Evolutionary conservation across 2,329 filamentous ascomycete species (phyloP).

Genomic region (Trichoderma sp.): DNA sequence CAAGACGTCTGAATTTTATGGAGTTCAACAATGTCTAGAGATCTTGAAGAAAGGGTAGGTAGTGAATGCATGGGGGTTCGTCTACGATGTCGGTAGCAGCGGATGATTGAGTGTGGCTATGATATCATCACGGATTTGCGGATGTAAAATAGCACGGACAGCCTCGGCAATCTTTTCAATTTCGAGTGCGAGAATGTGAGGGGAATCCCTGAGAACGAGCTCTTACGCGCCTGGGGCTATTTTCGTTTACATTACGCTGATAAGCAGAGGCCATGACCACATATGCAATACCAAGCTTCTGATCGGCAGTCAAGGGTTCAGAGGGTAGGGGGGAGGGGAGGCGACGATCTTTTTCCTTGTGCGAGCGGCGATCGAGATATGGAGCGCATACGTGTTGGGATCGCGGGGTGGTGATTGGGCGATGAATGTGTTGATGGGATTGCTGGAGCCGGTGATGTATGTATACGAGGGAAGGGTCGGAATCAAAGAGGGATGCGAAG

Average conservation of each 20-base stretch:
- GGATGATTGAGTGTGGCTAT: neutral
- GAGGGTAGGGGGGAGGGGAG: neutral
- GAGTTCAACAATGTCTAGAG: neutral
- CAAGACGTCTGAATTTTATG: neutral
- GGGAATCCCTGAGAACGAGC: neutral
- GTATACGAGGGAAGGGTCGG: neutral
- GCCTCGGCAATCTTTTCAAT: conserved; percentile 8
- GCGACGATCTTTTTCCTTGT: conserved; percentile 6
- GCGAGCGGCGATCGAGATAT: neutral
- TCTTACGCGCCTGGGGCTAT: neutral
- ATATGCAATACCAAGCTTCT: neutral
- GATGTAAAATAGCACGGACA: neutral
- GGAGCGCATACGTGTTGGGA: neutral
- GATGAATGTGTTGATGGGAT: neutral
- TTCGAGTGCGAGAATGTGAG: neutral
- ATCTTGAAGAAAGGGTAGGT: neutral
- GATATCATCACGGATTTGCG: neutral
- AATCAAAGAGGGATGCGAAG: neutral
- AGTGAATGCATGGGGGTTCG: neutral
- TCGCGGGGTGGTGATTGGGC: conserved; percentile 3
- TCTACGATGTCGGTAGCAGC: neutral
- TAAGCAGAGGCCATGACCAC: neutral
- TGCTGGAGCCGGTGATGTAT: neutral
- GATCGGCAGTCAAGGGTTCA: conserved; percentile 5
- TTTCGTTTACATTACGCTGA: neutral